Evolutionary conservation across 2,329 filamentous ascomycete species (phyloP).

Genomic region (Phyllosticta citrichinensis): DNA sequence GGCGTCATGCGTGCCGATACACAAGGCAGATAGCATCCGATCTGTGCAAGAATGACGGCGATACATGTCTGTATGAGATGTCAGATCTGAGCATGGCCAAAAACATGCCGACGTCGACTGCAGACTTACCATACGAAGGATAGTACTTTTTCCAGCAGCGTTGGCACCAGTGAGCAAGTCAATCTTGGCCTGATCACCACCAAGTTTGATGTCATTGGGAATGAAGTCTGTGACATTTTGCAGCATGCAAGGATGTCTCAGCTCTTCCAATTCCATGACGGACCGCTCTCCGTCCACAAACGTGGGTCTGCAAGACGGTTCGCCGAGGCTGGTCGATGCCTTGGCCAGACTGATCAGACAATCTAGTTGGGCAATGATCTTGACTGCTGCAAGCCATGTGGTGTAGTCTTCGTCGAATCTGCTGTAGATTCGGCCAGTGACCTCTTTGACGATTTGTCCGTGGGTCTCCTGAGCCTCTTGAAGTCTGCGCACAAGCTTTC

Average conservation of each 20-base stretch:
- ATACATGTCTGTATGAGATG: constrained; percentile 63
- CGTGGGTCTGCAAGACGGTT: constrained; percentile 78
- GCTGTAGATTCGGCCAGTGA: constrained; percentile 70
- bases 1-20: constrained; percentile 75
- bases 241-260: constrained; percentile 91
- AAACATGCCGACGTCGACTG: constrained; percentile 2
- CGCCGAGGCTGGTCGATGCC: constrained; percentile 71
- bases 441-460: constrained; percentile 79
- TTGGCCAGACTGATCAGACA: constrained; percentile 90
- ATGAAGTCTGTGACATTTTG: constrained; percentile 89
- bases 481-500: constrained; percentile 69
- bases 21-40: constrained; percentile 87
- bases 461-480: constrained; percentile 94
- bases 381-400: constrained; percentile 80
- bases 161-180: constrained; percentile 91
- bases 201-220: constrained; percentile 83
- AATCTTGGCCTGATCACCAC: constrained; percentile 72
- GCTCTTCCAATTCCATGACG: constrained; percentile 80
- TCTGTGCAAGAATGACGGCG: constrained; percentile 94
- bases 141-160: constrained; percentile 92
- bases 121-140: constrained; percentile 75
- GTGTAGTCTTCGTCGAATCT: constrained; percentile 83
- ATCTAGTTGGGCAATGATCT: constrained; percentile 83
- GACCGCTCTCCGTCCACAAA: constrained; percentile 81
- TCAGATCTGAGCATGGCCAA: constrained; percentile 28